A percentile compares a stretch with the other conserved stretches of the same genome.
Evolutionary conservation across 177 flowering plant species (phyloP).

Genomic region (Tripterygium wilfordii): DNA sequence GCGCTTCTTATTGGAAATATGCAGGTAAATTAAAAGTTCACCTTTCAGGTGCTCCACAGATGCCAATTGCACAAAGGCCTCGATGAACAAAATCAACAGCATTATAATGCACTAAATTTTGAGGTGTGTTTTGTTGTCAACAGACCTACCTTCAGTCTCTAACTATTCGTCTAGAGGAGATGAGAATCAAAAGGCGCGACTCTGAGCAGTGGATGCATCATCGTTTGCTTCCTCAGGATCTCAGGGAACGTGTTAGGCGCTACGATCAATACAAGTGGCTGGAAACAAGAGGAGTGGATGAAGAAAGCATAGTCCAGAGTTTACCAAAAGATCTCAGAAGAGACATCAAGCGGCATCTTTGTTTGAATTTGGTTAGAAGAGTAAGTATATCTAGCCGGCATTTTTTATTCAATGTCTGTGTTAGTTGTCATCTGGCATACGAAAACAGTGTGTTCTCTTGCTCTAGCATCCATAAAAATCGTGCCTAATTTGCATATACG

Average conservation of each 20-base stretch:
- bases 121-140: constrained; percentile 6
- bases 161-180: constrained; percentile 59
- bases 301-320: constrained; percentile 50
- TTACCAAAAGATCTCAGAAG: constrained; percentile 62
- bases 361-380: constrained; percentile 54
- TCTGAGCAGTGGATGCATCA: constrained; percentile 83
- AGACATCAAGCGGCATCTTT: constrained; percentile 62
- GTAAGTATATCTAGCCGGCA: constrained; percentile 24
- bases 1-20: constrained; percentile 69
- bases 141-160: constrained; percentile 66
- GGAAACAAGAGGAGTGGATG: constrained; percentile 67
- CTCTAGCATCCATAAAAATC: too few relatives aligned
- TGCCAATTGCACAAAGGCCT: too few relatives aligned
- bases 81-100: neutral
- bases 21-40: constrained; percentile 33
- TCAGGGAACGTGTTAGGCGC: constrained; percentile 53
- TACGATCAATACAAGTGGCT: constrained; percentile 72
- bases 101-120: neutral
- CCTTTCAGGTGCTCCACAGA: neutral
- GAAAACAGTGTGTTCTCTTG: too few relatives aligned
- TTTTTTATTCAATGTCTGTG: neutral
- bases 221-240: constrained; percentile 50
- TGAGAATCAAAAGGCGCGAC: constrained; percentile 64
- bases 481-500: too few relatives aligned
- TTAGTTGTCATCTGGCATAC: too few relatives aligned